These are phyloP conservation scores for Nigrospora sphaerica DNA, from an alignment of 2,329 filamentous ascomycete genomes.

Conservation along the genomic window DNA sequence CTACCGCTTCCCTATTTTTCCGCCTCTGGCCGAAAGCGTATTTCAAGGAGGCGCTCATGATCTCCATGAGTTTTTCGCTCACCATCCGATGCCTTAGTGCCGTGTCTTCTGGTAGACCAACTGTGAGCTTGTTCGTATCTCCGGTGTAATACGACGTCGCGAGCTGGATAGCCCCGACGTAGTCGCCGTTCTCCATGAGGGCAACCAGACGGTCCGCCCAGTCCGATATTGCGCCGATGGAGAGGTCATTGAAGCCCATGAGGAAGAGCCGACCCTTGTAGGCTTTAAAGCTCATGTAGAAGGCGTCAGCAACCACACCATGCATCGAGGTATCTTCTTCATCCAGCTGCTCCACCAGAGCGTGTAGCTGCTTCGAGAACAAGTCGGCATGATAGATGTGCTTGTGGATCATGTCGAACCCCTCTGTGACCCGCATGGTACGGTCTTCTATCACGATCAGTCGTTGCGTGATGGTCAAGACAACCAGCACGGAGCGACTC, in stretches of 20 bases:
- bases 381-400: slow-evolving; percentile 88
- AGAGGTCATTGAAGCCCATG: slow-evolving; percentile 87
- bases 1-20: slow-evolving; percentile 34
- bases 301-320: slow-evolving; percentile 92
- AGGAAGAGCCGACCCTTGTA: slow-evolving; percentile 94
- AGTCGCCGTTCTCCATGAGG: slow-evolving; percentile 95
- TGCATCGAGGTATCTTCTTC: slow-evolving; percentile 87
- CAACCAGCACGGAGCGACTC: slow-evolving; percentile 82
- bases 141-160: slow-evolving; percentile 91
- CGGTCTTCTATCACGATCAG: slow-evolving; percentile 88
- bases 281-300: slow-evolving; percentile 93
- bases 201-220: slow-evolving; percentile 93
- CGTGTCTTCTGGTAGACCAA: slow-evolving; percentile 84
- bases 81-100: slow-evolving; percentile 71
- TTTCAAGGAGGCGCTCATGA: slow-evolving; percentile 85
- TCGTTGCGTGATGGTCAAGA: slow-evolving; percentile 90
- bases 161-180: slow-evolving; percentile 81
- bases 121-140: slow-evolving; percentile 85
- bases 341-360: slow-evolving; percentile 79
- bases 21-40: slow-evolving; percentile 72
- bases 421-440: slow-evolving; percentile 84
- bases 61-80: slow-evolving; percentile 81
- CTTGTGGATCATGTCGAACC: slow-evolving; percentile 84
- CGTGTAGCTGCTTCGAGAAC: slow-evolving; percentile 81
- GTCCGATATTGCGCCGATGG: slow-evolving; percentile 87